Evolutionary conservation across 2,329 filamentous ascomycete genomes (phyloP).

Genomic region (Monosporascus cannonballus): DNA sequence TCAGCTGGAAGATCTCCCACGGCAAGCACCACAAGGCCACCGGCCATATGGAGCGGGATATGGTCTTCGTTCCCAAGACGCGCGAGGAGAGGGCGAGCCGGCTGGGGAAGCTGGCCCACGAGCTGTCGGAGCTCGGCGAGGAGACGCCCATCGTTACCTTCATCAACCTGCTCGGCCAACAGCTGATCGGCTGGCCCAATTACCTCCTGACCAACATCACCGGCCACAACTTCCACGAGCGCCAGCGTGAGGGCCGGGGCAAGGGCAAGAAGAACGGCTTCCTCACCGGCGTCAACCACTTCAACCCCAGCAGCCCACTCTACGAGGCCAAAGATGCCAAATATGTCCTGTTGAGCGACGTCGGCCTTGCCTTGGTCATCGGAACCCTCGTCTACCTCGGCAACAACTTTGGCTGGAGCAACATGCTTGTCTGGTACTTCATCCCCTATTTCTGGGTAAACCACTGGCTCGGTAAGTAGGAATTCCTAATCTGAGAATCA

Average conservation of each 20-base stretch:
- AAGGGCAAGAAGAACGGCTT: constrained; percentile 85
- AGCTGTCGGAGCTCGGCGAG: constrained; percentile 84
- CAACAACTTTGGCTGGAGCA: constrained; percentile 74
- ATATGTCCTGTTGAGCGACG: constrained; percentile 77
- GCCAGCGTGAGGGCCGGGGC: constrained; percentile 87
- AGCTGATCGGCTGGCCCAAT: constrained; percentile 87
- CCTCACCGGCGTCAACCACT: constrained; percentile 86
- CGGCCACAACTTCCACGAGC: constrained; percentile 90
- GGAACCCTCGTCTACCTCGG: constrained; percentile 62
- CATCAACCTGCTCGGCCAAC: constrained; percentile 69
- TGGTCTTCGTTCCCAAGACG: constrained; percentile 97
- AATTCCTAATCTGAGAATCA: too few relatives aligned
- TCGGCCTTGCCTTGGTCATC: constrained; percentile 64
- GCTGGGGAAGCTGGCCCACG: constrained; percentile 68
- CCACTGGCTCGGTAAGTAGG: constrained; percentile 87
- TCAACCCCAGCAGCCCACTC: constrained; percentile 78
- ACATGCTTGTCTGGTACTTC: constrained; percentile 92
- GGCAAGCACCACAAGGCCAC: constrained; percentile 99
- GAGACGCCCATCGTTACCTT: constrained; percentile 86
- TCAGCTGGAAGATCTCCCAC: constrained; percentile 99
- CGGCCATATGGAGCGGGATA: constrained; percentile 93
- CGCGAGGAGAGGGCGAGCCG: constrained; percentile 73
- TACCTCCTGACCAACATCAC: constrained; percentile 91
- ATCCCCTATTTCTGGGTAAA: constrained; percentile 96
- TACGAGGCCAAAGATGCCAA: constrained; percentile 90